Evolutionary conservation across 225 moss, liverwort and hornwort species (phyloP).

Genomic region (Ulota crispa): DNA sequence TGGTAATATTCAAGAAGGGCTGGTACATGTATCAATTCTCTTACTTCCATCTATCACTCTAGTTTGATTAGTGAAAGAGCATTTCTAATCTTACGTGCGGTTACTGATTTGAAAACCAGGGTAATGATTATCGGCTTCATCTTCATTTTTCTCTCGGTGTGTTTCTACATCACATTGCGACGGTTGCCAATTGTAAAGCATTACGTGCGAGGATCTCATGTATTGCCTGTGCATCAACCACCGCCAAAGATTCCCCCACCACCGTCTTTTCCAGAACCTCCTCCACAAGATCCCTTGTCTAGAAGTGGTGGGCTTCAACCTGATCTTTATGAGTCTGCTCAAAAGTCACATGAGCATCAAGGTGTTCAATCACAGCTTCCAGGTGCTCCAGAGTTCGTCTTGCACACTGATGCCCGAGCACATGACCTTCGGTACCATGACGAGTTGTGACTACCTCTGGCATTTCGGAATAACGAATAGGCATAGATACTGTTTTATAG

Average conservation of each 20-base stretch:
- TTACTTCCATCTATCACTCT: conserved; percentile 13
- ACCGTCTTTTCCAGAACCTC: conserved; percentile 12
- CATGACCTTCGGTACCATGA: conserved; percentile 46
- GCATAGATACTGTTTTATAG: neutral
- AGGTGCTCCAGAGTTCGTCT: conserved; percentile 34
- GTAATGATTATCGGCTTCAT: conserved; percentile 47
- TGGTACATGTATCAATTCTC: too few relatives aligned
- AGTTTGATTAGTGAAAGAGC: neutral
- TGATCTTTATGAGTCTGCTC: conserved; percentile 23
- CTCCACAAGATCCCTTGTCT: conserved; percentile 17
- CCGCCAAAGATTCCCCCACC: conserved; percentile 36
- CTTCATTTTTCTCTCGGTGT: conserved; percentile 57
- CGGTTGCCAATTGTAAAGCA: conserved; percentile 55
- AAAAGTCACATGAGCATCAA: conserved; percentile 32
- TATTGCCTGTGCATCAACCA: conserved; percentile 42
- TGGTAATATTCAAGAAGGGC: too few relatives aligned
- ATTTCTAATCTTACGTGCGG: neutral
- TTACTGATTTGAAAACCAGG: conserved; percentile 26
- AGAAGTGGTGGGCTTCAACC: conserved; percentile 18
- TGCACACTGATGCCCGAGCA: conserved; percentile 27
- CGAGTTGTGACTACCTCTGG: conserved; percentile 36
- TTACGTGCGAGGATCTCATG: conserved; percentile 35
- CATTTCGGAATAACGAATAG: neutral
- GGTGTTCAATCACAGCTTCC: conserved; percentile 30
- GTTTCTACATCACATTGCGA: conserved; percentile 58